Evolutionary conservation across 495 filamentous ascomycete species (phyloP).

Genomic region (Tetracladium marchalianum): DNA sequence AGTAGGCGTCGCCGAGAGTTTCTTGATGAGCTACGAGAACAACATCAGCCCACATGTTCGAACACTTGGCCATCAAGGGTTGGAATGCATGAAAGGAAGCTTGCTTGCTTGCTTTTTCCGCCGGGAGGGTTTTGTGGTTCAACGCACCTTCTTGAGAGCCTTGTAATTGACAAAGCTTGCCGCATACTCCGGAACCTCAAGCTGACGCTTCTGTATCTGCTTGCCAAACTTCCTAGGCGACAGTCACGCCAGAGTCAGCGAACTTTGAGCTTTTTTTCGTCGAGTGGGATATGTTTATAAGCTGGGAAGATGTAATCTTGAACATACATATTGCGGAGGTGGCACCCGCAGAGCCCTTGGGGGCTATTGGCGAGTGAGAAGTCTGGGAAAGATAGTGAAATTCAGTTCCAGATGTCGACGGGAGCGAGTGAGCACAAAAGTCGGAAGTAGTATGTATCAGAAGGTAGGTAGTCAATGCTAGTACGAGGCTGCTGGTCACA

Average conservation of each 20-base stretch:
- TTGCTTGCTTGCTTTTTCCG: constrained; percentile 16
- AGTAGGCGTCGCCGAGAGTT: constrained; percentile 81
- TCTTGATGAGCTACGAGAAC: constrained; percentile 80
- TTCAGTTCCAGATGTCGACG: no score
- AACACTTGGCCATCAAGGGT: constrained; percentile 9
- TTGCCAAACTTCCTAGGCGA: constrained; percentile 92
- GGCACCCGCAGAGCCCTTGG: constrained; percentile 18
- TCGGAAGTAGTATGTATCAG: no score
- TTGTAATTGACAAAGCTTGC: constrained; percentile 99
- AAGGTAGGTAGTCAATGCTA: no score
- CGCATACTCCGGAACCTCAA: constrained; percentile 98
- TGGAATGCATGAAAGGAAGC: neutral
- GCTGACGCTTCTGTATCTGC: constrained; percentile 95
- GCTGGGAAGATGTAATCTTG: neutral
- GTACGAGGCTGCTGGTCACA: no score
- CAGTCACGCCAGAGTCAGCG: neutral
- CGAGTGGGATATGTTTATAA: neutral
- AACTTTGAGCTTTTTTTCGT: neutral
- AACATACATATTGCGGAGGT: constrained; percentile 22
- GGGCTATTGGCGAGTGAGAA: constrained; percentile 13
- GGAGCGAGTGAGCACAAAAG: no score
- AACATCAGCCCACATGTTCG: constrained; percentile 14
- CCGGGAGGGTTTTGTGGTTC: neutral
- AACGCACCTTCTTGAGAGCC: constrained; percentile 84
- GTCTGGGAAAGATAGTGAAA: constrained; percentile 1